Evolutionary conservation across 2,329 filamentous ascomycete species (phyloP).

Genomic region (Aspergillus sp.): DNA sequence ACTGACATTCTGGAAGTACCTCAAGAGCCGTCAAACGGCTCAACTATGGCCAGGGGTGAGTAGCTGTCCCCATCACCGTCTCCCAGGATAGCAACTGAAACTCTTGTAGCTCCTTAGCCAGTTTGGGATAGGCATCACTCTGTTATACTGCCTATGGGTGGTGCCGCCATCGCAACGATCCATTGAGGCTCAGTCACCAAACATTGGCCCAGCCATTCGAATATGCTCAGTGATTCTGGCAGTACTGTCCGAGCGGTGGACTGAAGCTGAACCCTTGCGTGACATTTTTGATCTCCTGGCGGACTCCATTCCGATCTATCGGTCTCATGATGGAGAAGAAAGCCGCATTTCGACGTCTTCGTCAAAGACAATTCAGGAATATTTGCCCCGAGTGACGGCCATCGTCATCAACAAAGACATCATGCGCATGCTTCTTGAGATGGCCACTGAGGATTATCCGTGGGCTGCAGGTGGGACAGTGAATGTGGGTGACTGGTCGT

Average conservation of each 20-base stretch:
- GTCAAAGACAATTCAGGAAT: background rate
- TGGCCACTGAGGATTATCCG: background rate
- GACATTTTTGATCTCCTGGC: constrained; percentile 1
- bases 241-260: constrained; percentile 1
- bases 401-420: constrained; percentile 6
- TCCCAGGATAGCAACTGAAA: background rate
- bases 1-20: constrained; percentile 1
- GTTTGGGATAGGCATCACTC: background rate
- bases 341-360: background rate
- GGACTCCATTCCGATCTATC: background rate
- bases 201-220: background rate
- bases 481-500: background rate
- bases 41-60: constrained; percentile 7
- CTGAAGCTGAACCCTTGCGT: background rate
- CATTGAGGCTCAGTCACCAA: background rate
- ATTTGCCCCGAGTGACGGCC: background rate
- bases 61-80: background rate
- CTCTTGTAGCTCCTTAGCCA: background rate
- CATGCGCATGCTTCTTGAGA: constrained; percentile 1
- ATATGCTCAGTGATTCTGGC: background rate
- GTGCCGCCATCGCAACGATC: background rate
- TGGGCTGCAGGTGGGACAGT: background rate
- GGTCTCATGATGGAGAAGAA: background rate
- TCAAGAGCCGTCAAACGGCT: constrained; percentile 5
- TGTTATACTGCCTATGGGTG: constrained; percentile 2